Evolutionary conservation across 352 stramenopile genomes (phyloP), one percentile per base, ranked within the genome.

Genomic region (Aphanomyces euteiches): DNA sequence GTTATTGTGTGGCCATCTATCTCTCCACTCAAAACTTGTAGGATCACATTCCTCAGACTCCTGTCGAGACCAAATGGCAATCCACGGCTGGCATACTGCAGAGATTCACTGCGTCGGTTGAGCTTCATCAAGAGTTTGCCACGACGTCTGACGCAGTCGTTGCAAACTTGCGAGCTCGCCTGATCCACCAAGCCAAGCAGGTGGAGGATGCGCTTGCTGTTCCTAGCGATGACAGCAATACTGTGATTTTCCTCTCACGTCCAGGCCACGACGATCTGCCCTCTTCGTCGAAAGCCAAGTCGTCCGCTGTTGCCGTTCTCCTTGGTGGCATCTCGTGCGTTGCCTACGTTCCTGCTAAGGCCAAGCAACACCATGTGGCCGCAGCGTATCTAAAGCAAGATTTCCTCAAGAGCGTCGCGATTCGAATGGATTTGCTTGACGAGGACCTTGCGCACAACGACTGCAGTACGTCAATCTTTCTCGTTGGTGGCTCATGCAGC

Each of bases 301-400:
- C 12, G 12, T 17, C 17, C 54, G 54, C 19, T n/a, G 54, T 40
- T 21, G 7, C 19, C 19, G 50, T 67, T 7, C 19, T 41, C 21
- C 28, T 28, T 28, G 59, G 59, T 43, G 36, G 17, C 43, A 50
- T 67, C 41, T 39, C 39, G 4, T 67, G 59, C 43, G 39, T 56
- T 7, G 59, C 59, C 21, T 67, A 67, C 28, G 59, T 54, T 50
- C 17, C 10, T 50, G 43, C 17, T 1, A n/a, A 50, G 43, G 10
- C 43, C 10, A 50, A 50, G 43, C 10, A 50, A n/a, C 43, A 50
- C 43, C 1, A n/a, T 2, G 10, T 50, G 10, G 43, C 43, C 43
- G 43, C 43, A n/a, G 10, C 10, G 10, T 50, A 50, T 50, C 17
- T 50, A 50, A 50, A 50, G 43, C 43, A 50, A n/a, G 43, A 50